Base-by-base conservation (phyloP, 2,329 filamentous ascomycete species). In the Colletotrichum orchidophilum region DNA sequence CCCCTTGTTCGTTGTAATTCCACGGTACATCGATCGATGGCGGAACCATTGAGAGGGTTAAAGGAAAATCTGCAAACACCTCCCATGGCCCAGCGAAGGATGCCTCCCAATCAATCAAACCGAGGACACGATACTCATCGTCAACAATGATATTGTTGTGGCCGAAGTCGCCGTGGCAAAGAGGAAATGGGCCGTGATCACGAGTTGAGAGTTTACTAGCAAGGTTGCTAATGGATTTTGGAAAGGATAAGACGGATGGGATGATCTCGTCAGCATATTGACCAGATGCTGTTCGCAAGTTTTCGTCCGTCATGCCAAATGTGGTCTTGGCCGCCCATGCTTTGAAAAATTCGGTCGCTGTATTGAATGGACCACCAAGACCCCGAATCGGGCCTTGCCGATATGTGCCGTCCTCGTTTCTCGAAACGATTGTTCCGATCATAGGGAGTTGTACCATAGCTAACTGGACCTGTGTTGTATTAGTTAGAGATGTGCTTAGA, bases 71-170 rank as follows among this genome's bases (percentile, higher is more conserved):
- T 29, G 35, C 52, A 35, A 65, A 57, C 2, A 65, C n/a, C 42
- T 65, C 62, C 62, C 53, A 75, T 18, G 65, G 73, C 18, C 71
- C 55, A 6, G 74, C 70, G 6, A 58, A 63, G 8, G 70, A 73
- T 15, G 73, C 31, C 63, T 78, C 75, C 77, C 77, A 78, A 58
- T 78, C 77, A 29, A 79, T 73, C 54, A 78, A 63, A 35, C 70
- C 73, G 1, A 64, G 71, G n/a, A 77, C 73, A n/a, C 69, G 60
- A 35, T 75, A 75, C 12, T 76, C 53, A 35, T 76, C 71, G 27
- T 74, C 62, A 46, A 78, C 64, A 35, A 78, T 75, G 4, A 76
- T 74, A 57, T 78, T 79, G 26, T 72, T 65, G 15, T 65, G 21
- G 52, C 52, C 13, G 31, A 65, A 57, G 35, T 65, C 49, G 35